These are phyloP conservation scores for Calonectria leucothoes DNA, from an alignment of 2,329 filamentous ascomycete genomes.

Conservation along the genomic window DNA sequence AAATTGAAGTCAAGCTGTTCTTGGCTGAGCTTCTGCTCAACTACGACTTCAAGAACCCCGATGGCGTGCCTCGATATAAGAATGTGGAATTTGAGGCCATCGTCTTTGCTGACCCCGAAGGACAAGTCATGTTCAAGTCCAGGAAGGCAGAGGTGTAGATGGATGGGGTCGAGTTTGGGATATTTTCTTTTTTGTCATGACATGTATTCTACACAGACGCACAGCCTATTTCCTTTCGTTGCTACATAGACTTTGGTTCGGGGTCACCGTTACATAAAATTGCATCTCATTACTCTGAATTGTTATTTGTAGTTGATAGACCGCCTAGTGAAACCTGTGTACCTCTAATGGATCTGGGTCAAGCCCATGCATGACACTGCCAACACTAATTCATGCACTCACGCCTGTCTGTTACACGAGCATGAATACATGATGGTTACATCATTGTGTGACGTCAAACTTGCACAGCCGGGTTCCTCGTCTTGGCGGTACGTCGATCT, in stretches of 20 bases:
- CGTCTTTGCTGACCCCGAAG: neutral
- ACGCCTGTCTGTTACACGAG: too few relatives aligned
- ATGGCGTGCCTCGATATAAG: neutral
- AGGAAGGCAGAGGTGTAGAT: neutral
- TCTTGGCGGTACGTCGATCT: too few relatives aligned
- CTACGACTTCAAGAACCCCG: constrained; percentile 4
- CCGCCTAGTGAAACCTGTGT: too few relatives aligned
- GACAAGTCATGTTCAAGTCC: neutral
- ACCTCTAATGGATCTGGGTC: too few relatives aligned
- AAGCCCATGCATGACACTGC: too few relatives aligned
- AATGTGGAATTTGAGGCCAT: constrained; percentile 1
- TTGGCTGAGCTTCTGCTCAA: neutral
- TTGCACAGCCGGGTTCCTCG: too few relatives aligned
- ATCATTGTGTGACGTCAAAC: too few relatives aligned
- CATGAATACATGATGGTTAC: too few relatives aligned
- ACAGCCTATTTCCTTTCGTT: neutral
- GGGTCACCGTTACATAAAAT: neutral
- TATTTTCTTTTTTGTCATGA: neutral
- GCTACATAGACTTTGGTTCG: neutral
- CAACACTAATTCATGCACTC: too few relatives aligned
- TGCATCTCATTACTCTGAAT: neutral
- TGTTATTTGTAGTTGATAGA: neutral
- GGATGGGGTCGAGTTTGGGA: neutral
- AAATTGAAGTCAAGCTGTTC: neutral
- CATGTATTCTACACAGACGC: neutral